Evolutionary conservation across 1,139 yeast species (phyloP).

Genomic region (Candida smagusa): DNA sequence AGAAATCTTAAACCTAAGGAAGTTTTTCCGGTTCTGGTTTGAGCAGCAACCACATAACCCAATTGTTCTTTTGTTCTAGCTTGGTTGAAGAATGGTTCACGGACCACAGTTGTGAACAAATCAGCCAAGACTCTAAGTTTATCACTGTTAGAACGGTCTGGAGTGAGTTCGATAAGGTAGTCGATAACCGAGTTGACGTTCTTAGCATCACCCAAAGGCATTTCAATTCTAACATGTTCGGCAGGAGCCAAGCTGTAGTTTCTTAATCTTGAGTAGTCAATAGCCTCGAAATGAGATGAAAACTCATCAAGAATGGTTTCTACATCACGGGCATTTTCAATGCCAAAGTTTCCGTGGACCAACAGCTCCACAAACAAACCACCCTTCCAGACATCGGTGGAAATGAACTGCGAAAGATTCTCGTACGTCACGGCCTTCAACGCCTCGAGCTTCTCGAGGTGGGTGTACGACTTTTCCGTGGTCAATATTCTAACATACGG

Average conservation of each 20-base stretch:
- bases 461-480: slow-evolving; percentile 67
- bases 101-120: slow-evolving; percentile 65
- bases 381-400: slow-evolving; percentile 37
- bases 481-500: slow-evolving; percentile 57
- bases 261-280: slow-evolving; percentile 22
- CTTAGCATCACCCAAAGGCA: slow-evolving; percentile 55
- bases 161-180: slow-evolving; percentile 67
- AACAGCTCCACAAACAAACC: slow-evolving; percentile 65
- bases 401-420: slow-evolving; percentile 45
- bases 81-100: slow-evolving; percentile 87
- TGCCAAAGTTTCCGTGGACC: slow-evolving; percentile 73
- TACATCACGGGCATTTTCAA: slow-evolving; percentile 46
- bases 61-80: slow-evolving; percentile 90
- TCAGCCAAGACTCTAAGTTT: slow-evolving; percentile 50
- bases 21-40: slow-evolving; percentile 65
- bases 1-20: slow-evolving; percentile 75
- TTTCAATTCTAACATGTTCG: slow-evolving; percentile 47
- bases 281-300: slow-evolving; percentile 25
- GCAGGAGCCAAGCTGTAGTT: slow-evolving; percentile 43
- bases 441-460: slow-evolving; percentile 57
- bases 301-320: slow-evolving; percentile 18
- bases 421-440: slow-evolving; percentile 46
- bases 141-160: slow-evolving; percentile 28
- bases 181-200: slow-evolving; percentile 86
- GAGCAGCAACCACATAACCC: slow-evolving; percentile 86